phyloP scores from a whole-genome alignment of 495 filamentous ascomycete genomes.

The Astrocystis sublimbata region DNA sequence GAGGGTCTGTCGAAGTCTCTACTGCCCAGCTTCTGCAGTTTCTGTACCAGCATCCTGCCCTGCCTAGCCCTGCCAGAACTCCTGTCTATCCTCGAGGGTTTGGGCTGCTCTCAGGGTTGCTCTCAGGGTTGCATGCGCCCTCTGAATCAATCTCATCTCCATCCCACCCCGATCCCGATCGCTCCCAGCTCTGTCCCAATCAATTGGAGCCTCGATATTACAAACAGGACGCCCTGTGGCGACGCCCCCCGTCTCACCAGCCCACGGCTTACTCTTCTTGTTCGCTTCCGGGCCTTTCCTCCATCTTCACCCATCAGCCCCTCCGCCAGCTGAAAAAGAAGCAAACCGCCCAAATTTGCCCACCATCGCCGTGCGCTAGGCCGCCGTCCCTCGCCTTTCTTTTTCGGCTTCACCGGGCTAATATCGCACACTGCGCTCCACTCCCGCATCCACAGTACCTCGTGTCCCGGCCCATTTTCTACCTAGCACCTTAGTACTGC shows the following conservation, averaged over 20 bases:
- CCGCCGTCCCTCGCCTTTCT: neutral
- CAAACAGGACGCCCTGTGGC: neutral
- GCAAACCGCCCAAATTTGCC: slow-evolving; percentile 12
- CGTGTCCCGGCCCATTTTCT: neutral
- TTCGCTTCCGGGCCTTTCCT: neutral
- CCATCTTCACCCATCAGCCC: neutral
- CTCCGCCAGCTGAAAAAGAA: slow-evolving; percentile 15
- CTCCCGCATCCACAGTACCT: no score
- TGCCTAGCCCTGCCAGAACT: neutral
- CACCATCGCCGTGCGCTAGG: neutral
- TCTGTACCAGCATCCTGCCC: no score
- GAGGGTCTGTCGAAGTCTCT: no score
- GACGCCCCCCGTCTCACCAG: neutral
- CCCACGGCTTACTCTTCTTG: slow-evolving; percentile 8
- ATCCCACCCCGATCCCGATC: neutral
- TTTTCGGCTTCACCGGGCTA: slow-evolving; percentile 11
- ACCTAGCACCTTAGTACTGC: neutral
- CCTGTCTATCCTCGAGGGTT: neutral
- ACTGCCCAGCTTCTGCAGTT: no score
- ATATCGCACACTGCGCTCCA: no score
- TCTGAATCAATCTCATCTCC: neutral
- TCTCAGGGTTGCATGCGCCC: no score
- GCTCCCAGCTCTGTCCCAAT: no score
- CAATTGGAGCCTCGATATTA: neutral
- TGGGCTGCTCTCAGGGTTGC: no score